Percentiles rank a stretch among this genome's conserved stretches.
Conservation (phyloP, 2,329 filamentous ascomycete genomes). For the Calonectria multiphialidica region DNA sequence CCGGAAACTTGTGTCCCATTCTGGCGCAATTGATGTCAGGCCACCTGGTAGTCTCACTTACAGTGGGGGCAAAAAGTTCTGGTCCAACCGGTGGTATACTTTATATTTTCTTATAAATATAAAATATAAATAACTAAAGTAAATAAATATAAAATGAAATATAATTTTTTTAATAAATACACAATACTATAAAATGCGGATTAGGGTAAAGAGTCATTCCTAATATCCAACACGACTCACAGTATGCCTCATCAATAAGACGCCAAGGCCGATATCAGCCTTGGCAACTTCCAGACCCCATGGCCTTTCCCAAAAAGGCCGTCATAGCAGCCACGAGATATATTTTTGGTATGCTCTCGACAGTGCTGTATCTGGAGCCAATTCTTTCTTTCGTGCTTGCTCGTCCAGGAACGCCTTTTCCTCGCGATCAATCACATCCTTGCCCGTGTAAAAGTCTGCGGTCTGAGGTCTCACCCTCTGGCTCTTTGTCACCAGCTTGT, state of each 20-base stretch:
- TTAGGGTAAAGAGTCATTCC: too few species aligned
- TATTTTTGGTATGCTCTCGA: neutral
- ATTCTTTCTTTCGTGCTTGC: slow-evolving; percentile 4
- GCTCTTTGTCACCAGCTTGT: slow-evolving; percentile 69
- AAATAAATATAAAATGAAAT: too few species aligned
- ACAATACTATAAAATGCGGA: too few species aligned
- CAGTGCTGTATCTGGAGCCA: neutral
- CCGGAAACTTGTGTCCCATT: neutral
- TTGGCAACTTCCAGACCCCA: neutral
- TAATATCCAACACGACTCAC: too few species aligned
- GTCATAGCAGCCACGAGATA: slow-evolving; percentile 5
- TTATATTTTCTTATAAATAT: too few species aligned
- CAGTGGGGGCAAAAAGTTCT: too few species aligned
- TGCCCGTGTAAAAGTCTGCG: slow-evolving; percentile 78
- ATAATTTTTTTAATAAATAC: too few species aligned
- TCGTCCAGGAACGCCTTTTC: slow-evolving; percentile 74
- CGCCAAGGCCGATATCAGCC: neutral
- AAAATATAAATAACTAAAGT: too few species aligned
- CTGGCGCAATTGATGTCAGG: neutral
- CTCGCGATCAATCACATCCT: slow-evolving; percentile 79
- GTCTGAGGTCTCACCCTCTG: slow-evolving; percentile 67
- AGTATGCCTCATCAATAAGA: neutral
- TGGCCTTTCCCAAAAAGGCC: neutral
- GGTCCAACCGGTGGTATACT: too few species aligned
- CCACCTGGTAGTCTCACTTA: too few species aligned